These are phyloP conservation scores for Paraphaeosphaeria minitans DNA, from an alignment of 2,329 filamentous ascomycete species.

Conservation along the genomic window DNA sequence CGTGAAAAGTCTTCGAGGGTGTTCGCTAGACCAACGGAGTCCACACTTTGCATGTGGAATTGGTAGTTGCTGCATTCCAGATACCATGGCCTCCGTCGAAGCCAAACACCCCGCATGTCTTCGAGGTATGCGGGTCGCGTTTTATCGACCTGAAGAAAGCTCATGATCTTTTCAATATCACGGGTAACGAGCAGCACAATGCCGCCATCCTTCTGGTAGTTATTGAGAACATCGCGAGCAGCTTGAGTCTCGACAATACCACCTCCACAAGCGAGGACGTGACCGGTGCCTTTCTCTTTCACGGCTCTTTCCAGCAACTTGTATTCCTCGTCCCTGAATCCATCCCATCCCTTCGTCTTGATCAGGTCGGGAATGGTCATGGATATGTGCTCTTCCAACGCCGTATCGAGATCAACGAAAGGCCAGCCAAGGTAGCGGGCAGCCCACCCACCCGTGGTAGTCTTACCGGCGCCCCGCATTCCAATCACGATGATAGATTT, in stretches of 20 bases:
- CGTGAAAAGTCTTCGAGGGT: conserved; percentile 72
- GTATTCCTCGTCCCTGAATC: conserved; percentile 81
- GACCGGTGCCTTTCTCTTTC: conserved; percentile 72
- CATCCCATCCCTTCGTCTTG: conserved; percentile 79
- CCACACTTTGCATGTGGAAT: conserved; percentile 79
- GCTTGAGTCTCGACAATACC: conserved; percentile 87
- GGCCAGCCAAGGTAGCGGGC: conserved; percentile 74
- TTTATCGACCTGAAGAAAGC: conserved; percentile 87
- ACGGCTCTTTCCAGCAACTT: conserved; percentile 74
- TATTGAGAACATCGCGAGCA: conserved; percentile 74
- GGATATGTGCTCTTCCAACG: conserved; percentile 75
- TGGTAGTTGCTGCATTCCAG: conserved; percentile 91
- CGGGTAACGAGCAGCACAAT: conserved; percentile 87
- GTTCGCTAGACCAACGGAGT: conserved; percentile 55
- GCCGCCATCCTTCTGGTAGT: conserved; percentile 77
- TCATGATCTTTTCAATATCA: conserved; percentile 84
- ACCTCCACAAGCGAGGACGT: conserved; percentile 92
- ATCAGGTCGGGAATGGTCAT: conserved; percentile 88
- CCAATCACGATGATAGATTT: conserved; percentile 91
- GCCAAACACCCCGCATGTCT: conserved; percentile 89
- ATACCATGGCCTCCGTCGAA: conserved; percentile 87
- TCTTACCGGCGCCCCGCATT: conserved; percentile 97
- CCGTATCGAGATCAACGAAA: conserved; percentile 84
- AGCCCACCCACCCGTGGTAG: conserved; percentile 88
- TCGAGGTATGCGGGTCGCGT: conserved; percentile 90